Conservation (phyloP, 2,329 filamentous ascomycete species). For the Epicoccum nigrum region DNA sequence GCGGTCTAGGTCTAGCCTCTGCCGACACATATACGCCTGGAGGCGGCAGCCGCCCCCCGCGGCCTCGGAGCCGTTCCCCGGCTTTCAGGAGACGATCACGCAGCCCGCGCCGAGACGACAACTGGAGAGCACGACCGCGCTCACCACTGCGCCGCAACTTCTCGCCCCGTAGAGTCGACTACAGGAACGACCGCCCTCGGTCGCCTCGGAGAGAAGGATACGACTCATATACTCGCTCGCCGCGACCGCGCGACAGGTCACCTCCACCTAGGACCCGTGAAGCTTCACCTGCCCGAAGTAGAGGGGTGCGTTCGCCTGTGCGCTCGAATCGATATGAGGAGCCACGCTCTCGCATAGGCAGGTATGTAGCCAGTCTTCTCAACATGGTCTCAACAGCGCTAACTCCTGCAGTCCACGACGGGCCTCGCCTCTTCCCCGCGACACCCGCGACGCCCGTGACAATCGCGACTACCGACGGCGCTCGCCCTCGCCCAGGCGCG, state of each 20-base stretch:
- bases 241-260: slow-evolving; percentile 52
- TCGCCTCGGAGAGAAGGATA: slow-evolving; percentile 50
- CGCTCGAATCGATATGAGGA: slow-evolving; percentile 53
- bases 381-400: neutral
- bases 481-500: slow-evolving; percentile 59
- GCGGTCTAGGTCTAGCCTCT: slow-evolving; percentile 43
- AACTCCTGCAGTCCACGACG: slow-evolving; percentile 40
- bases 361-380: slow-evolving; percentile 25
- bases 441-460: slow-evolving; percentile 38
- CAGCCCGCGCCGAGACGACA: slow-evolving; percentile 50
- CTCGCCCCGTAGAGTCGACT: slow-evolving; percentile 48
- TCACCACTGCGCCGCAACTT: slow-evolving; percentile 56
- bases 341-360: slow-evolving; percentile 48
- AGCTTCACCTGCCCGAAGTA: slow-evolving; percentile 54
- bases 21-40: slow-evolving; percentile 51
- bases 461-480: slow-evolving; percentile 58
- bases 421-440: slow-evolving; percentile 49
- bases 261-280: slow-evolving; percentile 53
- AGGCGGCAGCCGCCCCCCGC: slow-evolving; percentile 35
- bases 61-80: slow-evolving; percentile 49
- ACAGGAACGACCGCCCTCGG: slow-evolving; percentile 46
- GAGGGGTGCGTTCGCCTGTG: slow-evolving; percentile 52
- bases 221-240: slow-evolving; percentile 50
- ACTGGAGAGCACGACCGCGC: slow-evolving; percentile 53
- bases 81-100: slow-evolving; percentile 48